Percentiles rank a stretch among this genome's conserved stretches.
Conservation (phyloP, 768 basidiomycete genomes). For the Auricularia sp. region DNA sequence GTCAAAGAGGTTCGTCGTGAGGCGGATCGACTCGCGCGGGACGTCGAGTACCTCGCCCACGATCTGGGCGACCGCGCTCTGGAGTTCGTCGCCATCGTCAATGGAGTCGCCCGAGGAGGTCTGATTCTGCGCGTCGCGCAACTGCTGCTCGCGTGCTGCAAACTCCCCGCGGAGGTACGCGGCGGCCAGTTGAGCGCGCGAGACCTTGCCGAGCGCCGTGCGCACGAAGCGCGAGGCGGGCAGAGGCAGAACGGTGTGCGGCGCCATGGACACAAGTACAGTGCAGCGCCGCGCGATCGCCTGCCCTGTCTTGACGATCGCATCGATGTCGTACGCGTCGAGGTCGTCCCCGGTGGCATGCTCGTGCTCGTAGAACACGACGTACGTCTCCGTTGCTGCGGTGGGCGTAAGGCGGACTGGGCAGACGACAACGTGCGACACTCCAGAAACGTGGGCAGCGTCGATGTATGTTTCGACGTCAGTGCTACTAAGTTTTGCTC, state of each 20-base stretch:
- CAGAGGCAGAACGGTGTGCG: conserved; percentile 30
- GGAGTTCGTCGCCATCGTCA: neutral
- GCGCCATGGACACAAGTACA: conserved; percentile 25
- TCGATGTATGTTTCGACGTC: conserved; percentile 32
- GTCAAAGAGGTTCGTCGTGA: conserved; percentile 2
- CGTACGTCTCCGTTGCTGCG: conserved; percentile 34
- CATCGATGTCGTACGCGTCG: conserved; percentile 10
- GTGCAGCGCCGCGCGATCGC: conserved; percentile 20
- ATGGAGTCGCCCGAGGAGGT: conserved; percentile 2
- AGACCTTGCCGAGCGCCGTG: conserved; percentile 39
- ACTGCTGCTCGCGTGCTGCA: conserved; percentile 19
- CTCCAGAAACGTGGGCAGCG: conserved; percentile 23
- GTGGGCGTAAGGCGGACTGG: conserved; percentile 28
- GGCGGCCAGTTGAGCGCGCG: conserved; percentile 26
- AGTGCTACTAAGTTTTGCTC: conserved; percentile 28
- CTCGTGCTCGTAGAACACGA: conserved; percentile 29
- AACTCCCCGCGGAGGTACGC: conserved; percentile 29
- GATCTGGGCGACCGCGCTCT: neutral
- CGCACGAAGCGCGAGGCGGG: conserved; percentile 29
- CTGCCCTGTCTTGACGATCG: conserved; percentile 16
- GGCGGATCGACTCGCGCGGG: neutral
- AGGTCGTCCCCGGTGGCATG: conserved; percentile 15
- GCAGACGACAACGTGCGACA: conserved; percentile 25
- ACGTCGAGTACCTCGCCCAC: neutral
- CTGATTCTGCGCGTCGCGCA: conserved; percentile 15